Base-by-base conservation (phyloP, 306 rosid genomes). In the Gillenia trifoliata region DNA sequence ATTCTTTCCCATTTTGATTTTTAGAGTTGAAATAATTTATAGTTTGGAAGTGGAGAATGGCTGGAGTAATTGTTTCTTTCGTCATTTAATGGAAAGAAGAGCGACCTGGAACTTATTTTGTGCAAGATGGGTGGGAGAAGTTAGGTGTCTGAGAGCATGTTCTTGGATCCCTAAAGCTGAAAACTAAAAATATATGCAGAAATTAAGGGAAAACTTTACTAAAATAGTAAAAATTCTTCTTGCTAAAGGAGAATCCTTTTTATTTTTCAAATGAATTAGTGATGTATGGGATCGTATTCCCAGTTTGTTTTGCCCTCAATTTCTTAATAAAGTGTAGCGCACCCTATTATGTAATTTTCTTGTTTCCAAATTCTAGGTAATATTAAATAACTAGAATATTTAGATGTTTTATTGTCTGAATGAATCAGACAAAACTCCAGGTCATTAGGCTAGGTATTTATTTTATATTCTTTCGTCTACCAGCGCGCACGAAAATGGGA, bases 221-320 rank as follows among this genome's bases (percentile, higher is more conserved):
- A 2, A 57, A 57, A 57, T 57, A 19, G 12, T 54, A 20, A 20
- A 54, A 5, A 11, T n/a, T n/a, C 26, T 16, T 7, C 1, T 49
- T 3, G 17, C 7, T 3, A 23, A 4, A 25, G 25, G 63, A 23
- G 1, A 16, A 57, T 4, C 25, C 25, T 11, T n/a, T 55, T 12
- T n/a, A 10, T 25, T 57, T 29, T 26, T 26, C 20, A 49, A 20
- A 38, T 70, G 63, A 6, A 50, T n/a, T n/a, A 52, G 49, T 70
- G 74, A 47, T 52, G 3, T 13, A 52, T 31, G 74, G 74, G 31
- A 50, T 31, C 74, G n/a, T 54, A 54, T 70, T 54, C 74, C 20
- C 59, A 28, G 15, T 28, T 47, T 10, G 28, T 17, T 43, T 36
- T 41, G 1, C 22, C 28, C 45, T 12, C 52, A 6, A 12, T 70